A percentile compares a stretch with the other conserved stretches of the same genome.
These are phyloP conservation scores for Takashimella koratensis DNA, from an alignment of 1,284 basidiomycete species.

Conservation along the genomic window DNA sequence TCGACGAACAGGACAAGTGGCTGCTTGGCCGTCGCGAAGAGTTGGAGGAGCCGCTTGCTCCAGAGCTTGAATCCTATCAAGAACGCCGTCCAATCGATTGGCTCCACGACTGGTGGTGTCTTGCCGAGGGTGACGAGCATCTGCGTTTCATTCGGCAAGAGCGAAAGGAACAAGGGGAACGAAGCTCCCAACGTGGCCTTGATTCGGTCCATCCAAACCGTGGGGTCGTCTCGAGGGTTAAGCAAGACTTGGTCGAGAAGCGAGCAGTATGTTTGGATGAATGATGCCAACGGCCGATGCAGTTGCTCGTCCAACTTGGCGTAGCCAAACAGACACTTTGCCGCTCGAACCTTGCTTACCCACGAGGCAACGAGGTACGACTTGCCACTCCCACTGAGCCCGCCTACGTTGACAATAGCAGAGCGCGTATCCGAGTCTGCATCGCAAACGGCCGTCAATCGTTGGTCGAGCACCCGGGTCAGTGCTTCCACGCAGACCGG, in stretches of 20 bases:
- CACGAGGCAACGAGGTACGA: slow-evolving; percentile 32
- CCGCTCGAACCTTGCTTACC: slow-evolving; percentile 16
- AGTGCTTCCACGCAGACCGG: too few relatives aligned
- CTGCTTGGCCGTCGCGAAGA: slow-evolving; percentile 32
- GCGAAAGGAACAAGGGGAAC: slow-evolving; percentile 28
- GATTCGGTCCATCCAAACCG: slow-evolving; percentile 32
- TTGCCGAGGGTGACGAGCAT: slow-evolving; percentile 22
- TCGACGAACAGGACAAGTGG: slow-evolving; percentile 42
- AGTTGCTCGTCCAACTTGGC: slow-evolving; percentile 37
- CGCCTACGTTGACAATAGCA: slow-evolving; percentile 25
- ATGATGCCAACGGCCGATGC: slow-evolving; percentile 33
- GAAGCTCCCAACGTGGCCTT: slow-evolving; percentile 21
- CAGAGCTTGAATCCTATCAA: slow-evolving; percentile 26
- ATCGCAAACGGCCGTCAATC: slow-evolving; percentile 21
- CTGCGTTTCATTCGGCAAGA: slow-evolving; percentile 32
- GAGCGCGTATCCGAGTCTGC: slow-evolving; percentile 1
- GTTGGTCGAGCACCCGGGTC: too few relatives aligned
- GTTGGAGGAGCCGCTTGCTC: slow-evolving; percentile 32
- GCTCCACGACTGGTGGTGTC: slow-evolving; percentile 7
- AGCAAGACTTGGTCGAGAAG: slow-evolving; percentile 39
- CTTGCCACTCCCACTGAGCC: slow-evolving; percentile 41
- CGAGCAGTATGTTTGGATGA: slow-evolving; percentile 38
- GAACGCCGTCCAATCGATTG: slow-evolving; percentile 24
- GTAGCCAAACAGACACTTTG: slow-evolving; percentile 21
- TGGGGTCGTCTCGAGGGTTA: slow-evolving; percentile 35